These are phyloP conservation scores for Pilobolus umbonatus DNA, from an alignment of 192 early-diverging fungal species.

Conservation along the genomic window DNA sequence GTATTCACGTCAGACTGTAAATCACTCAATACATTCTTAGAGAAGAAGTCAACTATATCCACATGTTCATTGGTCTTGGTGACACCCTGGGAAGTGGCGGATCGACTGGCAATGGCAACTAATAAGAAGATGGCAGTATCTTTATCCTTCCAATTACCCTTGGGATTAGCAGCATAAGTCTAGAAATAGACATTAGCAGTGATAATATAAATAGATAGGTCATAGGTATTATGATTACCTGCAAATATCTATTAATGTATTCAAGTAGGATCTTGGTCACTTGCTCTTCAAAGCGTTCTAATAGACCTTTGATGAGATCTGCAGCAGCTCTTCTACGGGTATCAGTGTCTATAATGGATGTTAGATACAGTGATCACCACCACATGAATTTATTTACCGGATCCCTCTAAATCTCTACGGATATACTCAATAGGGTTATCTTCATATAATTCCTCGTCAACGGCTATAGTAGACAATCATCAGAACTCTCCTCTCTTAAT, in stretches of 20 bases:
- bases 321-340: constrained; percentile 90
- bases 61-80: constrained; percentile 82
- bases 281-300: constrained; percentile 81
- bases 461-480: constrained; percentile 34
- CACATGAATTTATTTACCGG: constrained; percentile 40
- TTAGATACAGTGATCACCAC: background rate
- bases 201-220: background rate
- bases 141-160: constrained; percentile 86
- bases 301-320: constrained; percentile 86
- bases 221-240: constrained; percentile 22
- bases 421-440: constrained; percentile 97
- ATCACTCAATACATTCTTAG: constrained; percentile 77
- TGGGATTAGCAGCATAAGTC: constrained; percentile 67
- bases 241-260: constrained; percentile 69
- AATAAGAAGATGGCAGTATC: constrained; percentile 93
- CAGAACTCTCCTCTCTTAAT: background rate
- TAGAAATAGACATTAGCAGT: constrained; percentile 7
- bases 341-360: constrained; percentile 59
- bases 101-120: constrained; percentile 81
- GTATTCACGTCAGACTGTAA: constrained; percentile 66
- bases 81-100: constrained; percentile 76
- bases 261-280: constrained; percentile 78
- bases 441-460: constrained; percentile 93
- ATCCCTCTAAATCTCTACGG: constrained; percentile 87
- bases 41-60: constrained; percentile 79